Percentiles rank a stretch among this genome's conserved stretches.
Conservation (phyloP, 371 early-diverging fungal genomes). For the Rozella allomycis region DNA sequence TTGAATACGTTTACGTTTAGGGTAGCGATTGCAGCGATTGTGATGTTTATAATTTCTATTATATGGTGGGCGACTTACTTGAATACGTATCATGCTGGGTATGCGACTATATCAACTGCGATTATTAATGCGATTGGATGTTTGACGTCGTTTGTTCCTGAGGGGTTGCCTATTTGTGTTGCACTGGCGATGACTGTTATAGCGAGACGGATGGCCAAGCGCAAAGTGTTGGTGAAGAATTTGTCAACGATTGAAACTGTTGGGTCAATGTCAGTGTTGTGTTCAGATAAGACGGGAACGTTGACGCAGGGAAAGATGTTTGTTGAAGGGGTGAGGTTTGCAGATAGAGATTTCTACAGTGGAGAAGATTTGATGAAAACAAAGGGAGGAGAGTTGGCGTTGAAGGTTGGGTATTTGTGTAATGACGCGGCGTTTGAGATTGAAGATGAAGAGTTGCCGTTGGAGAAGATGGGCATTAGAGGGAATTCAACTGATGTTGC, state of each 20-base stretch:
- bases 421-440: not conserved
- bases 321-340: not conserved
- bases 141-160: conserved; percentile 42
- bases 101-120: not conserved
- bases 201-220: conserved; percentile 51
- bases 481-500: not conserved
- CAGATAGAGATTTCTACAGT: not conserved
- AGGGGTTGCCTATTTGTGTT: conserved; percentile 92
- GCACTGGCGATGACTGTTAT: conserved; percentile 88
- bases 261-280: not conserved
- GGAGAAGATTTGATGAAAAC: not conserved
- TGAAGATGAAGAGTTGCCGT: too few species aligned
- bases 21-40: not conserved
- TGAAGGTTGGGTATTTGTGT: not conserved
- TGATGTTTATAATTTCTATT: not conserved
- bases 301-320: not conserved
- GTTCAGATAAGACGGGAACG: conserved; percentile 1
- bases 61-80: not conserved
- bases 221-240: conserved; percentile 2
- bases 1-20: not conserved
- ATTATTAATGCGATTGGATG: not conserved
- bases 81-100: not conserved
- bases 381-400: not conserved
- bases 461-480: too few species aligned
- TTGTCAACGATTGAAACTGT: conserved; percentile 1